Conservation (phyloP, 2,329 filamentous ascomycete species). For the Botryotinia globosa region DNA sequence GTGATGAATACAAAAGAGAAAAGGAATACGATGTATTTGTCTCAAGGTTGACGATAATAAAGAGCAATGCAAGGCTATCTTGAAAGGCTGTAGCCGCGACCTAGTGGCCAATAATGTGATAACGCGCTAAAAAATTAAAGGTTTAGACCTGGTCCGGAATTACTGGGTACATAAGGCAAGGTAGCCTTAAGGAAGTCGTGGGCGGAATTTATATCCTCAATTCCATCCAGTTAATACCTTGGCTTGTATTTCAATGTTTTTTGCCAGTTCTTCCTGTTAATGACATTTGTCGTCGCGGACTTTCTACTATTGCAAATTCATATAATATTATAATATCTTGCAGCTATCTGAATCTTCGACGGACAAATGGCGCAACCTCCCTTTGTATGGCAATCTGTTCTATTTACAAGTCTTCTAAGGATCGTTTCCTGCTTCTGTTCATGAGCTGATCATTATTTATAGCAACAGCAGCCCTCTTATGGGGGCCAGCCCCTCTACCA, state of each 20-base stretch:
- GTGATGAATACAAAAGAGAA: not conserved
- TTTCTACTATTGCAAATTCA: not conserved
- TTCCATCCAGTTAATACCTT: conserved; percentile 2
- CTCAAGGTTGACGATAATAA: not conserved
- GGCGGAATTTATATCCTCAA: conserved; percentile 16
- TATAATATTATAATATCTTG: conserved; percentile 15
- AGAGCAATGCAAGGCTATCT: conserved; percentile 5
- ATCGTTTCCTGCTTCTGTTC: not conserved
- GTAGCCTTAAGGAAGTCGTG: conserved; percentile 18
- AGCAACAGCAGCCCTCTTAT: conserved; percentile 17
- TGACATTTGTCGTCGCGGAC: not conserved
- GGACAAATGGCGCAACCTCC: conserved; percentile 21
- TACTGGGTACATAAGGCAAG: conserved; percentile 18
- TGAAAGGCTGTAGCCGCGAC: conserved; percentile 20
- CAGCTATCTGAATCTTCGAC: conserved; percentile 15
- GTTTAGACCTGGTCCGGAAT: conserved; percentile 8
- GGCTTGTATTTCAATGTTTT: not conserved
- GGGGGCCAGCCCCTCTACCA: conserved; percentile 15
- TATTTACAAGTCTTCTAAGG: not conserved
- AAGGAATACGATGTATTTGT: not conserved
- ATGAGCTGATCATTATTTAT: conserved; percentile 3
- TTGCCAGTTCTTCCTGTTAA: conserved; percentile 6
- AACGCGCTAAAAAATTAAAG: conserved; percentile 18
- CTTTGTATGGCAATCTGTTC: conserved; percentile 22
- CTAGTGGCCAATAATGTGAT: not conserved